A percentile compares a stretch with the other conserved stretches of the same genome.
Evolutionary conservation across 2,329 filamentous ascomycete genomes (phyloP).

Genomic region (Trichoderma gracile): DNA sequence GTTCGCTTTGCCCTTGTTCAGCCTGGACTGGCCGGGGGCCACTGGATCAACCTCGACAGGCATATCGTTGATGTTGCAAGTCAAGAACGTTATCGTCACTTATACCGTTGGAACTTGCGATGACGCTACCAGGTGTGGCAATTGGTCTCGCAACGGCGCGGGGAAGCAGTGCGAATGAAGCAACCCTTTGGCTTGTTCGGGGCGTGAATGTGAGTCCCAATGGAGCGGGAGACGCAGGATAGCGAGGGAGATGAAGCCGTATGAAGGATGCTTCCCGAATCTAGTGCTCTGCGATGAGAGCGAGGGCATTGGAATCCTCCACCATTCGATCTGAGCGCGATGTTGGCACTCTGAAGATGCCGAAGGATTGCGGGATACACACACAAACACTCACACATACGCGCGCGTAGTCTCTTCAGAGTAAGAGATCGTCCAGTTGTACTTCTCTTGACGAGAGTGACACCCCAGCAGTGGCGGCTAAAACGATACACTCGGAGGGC

Average conservation of each 20-base stretch:
- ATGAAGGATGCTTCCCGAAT: not conserved
- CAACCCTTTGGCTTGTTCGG: not conserved
- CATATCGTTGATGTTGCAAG: not conserved
- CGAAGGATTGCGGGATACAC: not conserved
- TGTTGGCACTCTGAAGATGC: not conserved
- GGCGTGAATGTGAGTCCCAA: not conserved
- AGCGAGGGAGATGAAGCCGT: not conserved
- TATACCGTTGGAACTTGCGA: not conserved
- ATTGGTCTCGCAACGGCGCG: constrained; percentile 3
- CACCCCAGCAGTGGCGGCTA: not conserved
- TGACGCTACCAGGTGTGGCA: not conserved
- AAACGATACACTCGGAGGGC: not conserved
- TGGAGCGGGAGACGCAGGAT: not conserved
- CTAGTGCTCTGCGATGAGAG: not conserved
- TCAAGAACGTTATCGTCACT: not conserved
- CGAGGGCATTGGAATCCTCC: not conserved
- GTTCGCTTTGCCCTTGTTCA: constrained; percentile 10
- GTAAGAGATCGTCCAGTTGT: constrained; percentile 1
- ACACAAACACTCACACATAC: not conserved
- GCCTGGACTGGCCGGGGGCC: not conserved
- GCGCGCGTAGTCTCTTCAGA: not conserved
- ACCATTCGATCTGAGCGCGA: not conserved
- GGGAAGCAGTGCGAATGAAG: constrained; percentile 1
- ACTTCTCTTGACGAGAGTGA: not conserved
- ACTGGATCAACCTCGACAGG: not conserved